Percentiles rank a stretch among this genome's conserved stretches.
Evolutionary conservation across 2,329 filamentous ascomycete species (phyloP).

Genomic region (Aspergillus brunneoviolaceus): DNA sequence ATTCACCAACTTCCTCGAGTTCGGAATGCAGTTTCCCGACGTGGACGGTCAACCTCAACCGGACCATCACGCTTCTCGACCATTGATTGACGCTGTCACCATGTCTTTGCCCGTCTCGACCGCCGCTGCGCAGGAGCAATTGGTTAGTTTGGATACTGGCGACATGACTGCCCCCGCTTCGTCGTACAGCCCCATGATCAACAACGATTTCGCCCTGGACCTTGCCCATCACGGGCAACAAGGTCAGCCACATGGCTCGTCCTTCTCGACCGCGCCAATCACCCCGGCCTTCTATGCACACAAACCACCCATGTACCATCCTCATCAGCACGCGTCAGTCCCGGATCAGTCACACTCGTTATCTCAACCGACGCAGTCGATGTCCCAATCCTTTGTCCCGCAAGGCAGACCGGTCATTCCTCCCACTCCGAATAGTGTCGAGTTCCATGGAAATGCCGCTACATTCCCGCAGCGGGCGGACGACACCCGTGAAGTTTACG

Average conservation of each 20-base stretch:
- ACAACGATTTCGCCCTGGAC: slow-evolving; percentile 37
- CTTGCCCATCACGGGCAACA: slow-evolving; percentile 23
- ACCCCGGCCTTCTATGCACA: slow-evolving; percentile 36
- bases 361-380: slow-evolving; percentile 20
- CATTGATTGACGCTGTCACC: slow-evolving; percentile 31
- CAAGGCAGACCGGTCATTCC: slow-evolving; percentile 41
- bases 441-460: slow-evolving; percentile 46
- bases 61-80: slow-evolving; percentile 35
- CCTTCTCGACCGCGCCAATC: slow-evolving; percentile 33
- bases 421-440: slow-evolving; percentile 51
- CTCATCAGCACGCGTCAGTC: slow-evolving; percentile 26
- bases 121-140: slow-evolving; percentile 25
- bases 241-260: slow-evolving; percentile 27
- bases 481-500: slow-evolving; percentile 44
- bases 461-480: slow-evolving; percentile 44
- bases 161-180: slow-evolving; percentile 23
- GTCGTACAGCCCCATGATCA: slow-evolving; percentile 34
- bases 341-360: slow-evolving; percentile 31
- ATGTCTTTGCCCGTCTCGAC: slow-evolving; percentile 36
- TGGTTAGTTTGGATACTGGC: slow-evolving; percentile 31
- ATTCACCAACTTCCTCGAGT: slow-evolving; percentile 51
- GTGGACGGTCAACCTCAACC: slow-evolving; percentile 41
- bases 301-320: slow-evolving; percentile 26
- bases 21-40: slow-evolving; percentile 48
- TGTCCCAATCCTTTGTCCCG: slow-evolving; percentile 29